Percentiles rank a stretch among this genome's conserved stretches.
Evolutionary conservation across 305 asterid genomes (phyloP).

Genomic region (Solanum hybrid): DNA sequence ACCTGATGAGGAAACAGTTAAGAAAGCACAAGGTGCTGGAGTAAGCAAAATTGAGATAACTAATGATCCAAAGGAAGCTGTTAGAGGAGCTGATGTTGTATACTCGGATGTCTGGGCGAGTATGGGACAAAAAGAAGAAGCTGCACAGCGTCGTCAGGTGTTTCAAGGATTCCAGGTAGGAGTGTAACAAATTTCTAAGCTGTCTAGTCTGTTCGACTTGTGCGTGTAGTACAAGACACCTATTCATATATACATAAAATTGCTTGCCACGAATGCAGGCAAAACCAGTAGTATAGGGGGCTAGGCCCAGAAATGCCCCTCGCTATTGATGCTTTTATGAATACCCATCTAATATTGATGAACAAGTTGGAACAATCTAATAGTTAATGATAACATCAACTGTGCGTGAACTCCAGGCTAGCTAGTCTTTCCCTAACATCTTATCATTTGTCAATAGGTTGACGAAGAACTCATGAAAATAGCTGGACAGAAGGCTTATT

Average conservation of each 20-base stretch:
- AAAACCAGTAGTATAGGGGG: not conserved
- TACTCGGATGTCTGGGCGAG: slow-evolving; percentile 98
- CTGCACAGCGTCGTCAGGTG: slow-evolving; percentile 73
- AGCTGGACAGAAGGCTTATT: slow-evolving; percentile 73
- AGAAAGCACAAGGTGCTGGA: slow-evolving; percentile 63
- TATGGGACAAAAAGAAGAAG: slow-evolving; percentile 98
- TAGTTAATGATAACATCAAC: not conserved
- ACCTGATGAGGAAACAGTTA: slow-evolving; percentile 63
- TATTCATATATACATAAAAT: too few species aligned
- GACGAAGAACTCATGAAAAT: slow-evolving; percentile 77
- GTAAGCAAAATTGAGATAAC: slow-evolving; percentile 77
- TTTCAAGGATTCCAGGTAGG: slow-evolving; percentile 92
- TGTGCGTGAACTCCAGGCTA: not conserved
- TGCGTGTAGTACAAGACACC: not conserved
- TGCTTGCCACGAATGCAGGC: not conserved
- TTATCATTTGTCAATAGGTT: slow-evolving; percentile 41
- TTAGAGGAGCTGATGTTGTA: slow-evolving; percentile 86
- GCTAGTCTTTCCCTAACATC: not conserved
- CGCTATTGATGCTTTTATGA: not conserved
- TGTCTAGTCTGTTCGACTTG: not conserved
- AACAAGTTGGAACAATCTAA: not conserved
- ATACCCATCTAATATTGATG: not conserved
- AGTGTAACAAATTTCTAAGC: not conserved
- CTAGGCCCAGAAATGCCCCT: not conserved
- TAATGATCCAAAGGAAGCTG: slow-evolving; percentile 82